phyloP scores from a whole-genome alignment of 2,329 filamentous ascomycete genomes.

The Tolypocladium tropicale region DNA sequence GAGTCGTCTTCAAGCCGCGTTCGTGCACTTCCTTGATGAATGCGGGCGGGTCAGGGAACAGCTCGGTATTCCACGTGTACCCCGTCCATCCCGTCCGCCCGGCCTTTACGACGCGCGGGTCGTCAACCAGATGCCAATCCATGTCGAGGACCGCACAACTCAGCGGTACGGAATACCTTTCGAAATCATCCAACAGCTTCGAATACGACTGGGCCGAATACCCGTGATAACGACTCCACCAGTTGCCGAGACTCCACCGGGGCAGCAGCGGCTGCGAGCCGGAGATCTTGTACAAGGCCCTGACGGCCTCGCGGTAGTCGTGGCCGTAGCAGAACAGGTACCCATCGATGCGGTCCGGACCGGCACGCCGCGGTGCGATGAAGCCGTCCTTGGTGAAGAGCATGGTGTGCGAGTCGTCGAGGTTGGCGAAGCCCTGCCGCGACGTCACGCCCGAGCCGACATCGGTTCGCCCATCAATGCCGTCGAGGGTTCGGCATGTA shows the following conservation, averaged over 20 bases:
- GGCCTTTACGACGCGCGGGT: conserved; percentile 30
- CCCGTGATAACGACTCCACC: conserved; percentile 54
- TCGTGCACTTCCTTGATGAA: conserved; percentile 42
- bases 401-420: conserved; percentile 48
- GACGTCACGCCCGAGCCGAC: conserved; percentile 42
- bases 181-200: conserved; percentile 45
- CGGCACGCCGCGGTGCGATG: conserved; percentile 33
- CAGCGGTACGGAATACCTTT: conserved; percentile 39
- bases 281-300: conserved; percentile 43
- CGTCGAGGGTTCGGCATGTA: conserved; percentile 45
- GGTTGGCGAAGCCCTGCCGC: conserved; percentile 34
- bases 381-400: conserved; percentile 44
- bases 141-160: conserved; percentile 53
- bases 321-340: conserved; percentile 51
- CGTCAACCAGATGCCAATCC: conserved; percentile 53
- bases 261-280: conserved; percentile 45
- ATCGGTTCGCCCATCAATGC: conserved; percentile 36
- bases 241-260: conserved; percentile 50
- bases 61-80: conserved; percentile 8
- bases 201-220: conserved; percentile 47
- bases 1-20: conserved; percentile 39
- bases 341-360: conserved; percentile 36
- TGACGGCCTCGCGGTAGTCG: conserved; percentile 44
- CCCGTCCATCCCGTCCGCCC: conserved; percentile 37
- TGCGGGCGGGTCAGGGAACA: conserved; percentile 44